Conservation (phyloP, 164 flowering plant species). For the Stephania cephalantha region DNA sequence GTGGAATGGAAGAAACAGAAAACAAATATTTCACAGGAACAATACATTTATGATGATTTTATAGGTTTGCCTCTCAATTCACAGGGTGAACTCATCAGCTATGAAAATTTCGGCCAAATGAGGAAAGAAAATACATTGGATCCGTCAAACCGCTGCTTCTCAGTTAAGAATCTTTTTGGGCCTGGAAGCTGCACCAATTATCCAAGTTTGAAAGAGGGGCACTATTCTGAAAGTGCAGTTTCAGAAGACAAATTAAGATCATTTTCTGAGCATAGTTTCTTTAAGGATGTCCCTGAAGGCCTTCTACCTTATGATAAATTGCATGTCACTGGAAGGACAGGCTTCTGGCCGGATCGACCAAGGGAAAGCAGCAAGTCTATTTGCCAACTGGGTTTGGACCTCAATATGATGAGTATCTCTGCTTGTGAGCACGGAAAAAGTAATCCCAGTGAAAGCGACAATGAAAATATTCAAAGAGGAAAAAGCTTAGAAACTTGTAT, state of each 20-base stretch:
- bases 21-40: constrained; percentile 18
- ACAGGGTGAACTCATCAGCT: constrained; percentile 48
- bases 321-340: constrained; percentile 21
- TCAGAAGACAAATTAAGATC: constrained; percentile 22
- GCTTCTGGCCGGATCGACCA: constrained; percentile 14
- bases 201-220: constrained; percentile 19
- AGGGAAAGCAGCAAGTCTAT: constrained; percentile 14
- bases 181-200: constrained; percentile 8
- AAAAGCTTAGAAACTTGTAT: constrained; percentile 17
- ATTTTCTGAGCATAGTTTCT: constrained; percentile 21
- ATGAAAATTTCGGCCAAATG: constrained; percentile 20
- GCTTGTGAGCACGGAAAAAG: constrained; percentile 11
- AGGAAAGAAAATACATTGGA: constrained; percentile 13
- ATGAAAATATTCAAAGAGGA: constrained; percentile 10
- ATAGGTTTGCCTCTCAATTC: constrained; percentile 67
- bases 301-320: constrained; percentile 21
- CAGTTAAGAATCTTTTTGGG: constrained; percentile 15
- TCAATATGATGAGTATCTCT: constrained; percentile 19
- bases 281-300: not conserved
- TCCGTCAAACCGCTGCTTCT: constrained; percentile 19
- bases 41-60: constrained; percentile 22
- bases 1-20: constrained; percentile 23
- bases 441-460: constrained; percentile 20
- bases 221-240: constrained; percentile 15
- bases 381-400: constrained; percentile 20